Conservation (phyloP, 1,139 yeast genomes). For the Wickerhamiella infanticola region DNA sequence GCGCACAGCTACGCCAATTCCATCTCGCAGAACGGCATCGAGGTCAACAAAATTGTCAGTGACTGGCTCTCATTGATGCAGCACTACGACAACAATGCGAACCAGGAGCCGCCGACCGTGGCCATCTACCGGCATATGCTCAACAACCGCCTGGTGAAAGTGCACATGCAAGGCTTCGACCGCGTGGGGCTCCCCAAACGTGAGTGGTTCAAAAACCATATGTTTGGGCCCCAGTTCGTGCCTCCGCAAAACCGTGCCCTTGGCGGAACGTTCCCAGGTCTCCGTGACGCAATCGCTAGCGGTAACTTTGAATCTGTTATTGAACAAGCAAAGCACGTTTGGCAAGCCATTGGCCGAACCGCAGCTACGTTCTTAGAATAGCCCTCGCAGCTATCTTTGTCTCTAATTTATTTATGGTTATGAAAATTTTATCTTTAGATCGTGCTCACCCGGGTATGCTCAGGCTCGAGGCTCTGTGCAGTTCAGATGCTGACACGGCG, state of each 20-base stretch:
- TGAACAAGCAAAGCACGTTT: background rate
- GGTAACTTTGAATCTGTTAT: slow-evolving; percentile 37
- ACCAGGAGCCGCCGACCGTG: slow-evolving; percentile 50
- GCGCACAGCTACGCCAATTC: slow-evolving; percentile 17
- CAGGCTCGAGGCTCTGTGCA: background rate
- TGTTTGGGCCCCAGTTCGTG: slow-evolving; percentile 56
- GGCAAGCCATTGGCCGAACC: background rate
- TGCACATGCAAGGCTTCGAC: slow-evolving; percentile 41
- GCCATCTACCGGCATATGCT: slow-evolving; percentile 64
- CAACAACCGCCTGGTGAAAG: slow-evolving; percentile 48
- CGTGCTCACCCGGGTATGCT: too few species aligned
- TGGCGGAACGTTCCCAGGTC: slow-evolving; percentile 51
- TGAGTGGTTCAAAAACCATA: slow-evolving; percentile 49
- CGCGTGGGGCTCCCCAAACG: slow-evolving; percentile 36
- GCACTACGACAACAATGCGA: background rate
- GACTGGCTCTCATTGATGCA: slow-evolving; percentile 38
- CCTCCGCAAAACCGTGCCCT: slow-evolving; percentile 31
- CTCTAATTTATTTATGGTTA: too few species aligned
- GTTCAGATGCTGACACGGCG: background rate
- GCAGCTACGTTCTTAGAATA: background rate
- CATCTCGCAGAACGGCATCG: slow-evolving; percentile 13
- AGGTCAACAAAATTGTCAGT: slow-evolving; percentile 31
- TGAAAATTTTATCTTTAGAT: too few species aligned
- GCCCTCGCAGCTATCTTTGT: too few species aligned
- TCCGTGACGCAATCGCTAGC: slow-evolving; percentile 45